Conservation (phyloP, 1,284 basidiomycete genomes). For the Sporisorium sorghi region DNA sequence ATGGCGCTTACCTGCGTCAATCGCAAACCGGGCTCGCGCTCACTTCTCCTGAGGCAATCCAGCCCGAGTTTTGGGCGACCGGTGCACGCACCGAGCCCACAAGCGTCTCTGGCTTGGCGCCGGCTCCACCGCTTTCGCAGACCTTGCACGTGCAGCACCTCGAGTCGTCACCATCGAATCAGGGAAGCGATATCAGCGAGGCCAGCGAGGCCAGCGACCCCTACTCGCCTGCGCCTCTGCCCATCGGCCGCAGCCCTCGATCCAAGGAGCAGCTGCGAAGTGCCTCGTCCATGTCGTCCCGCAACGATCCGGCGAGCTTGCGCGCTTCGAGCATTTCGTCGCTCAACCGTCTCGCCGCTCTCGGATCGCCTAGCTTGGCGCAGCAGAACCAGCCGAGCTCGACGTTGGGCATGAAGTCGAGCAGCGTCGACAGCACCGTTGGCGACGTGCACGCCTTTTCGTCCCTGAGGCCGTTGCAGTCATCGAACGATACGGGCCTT, state of each 20-base stretch:
- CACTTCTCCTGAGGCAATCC: constrained; percentile 31
- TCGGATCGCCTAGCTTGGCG: constrained; percentile 6
- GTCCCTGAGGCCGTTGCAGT: background rate
- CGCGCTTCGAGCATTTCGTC: constrained; percentile 29
- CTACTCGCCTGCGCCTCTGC: constrained; percentile 37
- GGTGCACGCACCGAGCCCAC: background rate
- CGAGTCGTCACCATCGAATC: constrained; percentile 24
- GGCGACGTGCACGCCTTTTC: background rate
- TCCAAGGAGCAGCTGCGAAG: constrained; percentile 36
- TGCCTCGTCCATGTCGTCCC: constrained; percentile 27
- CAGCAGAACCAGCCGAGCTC: constrained; percentile 1
- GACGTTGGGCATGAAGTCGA: background rate
- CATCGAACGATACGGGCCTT: constrained; percentile 5
- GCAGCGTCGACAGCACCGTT: background rate
- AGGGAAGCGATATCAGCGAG: constrained; percentile 15
- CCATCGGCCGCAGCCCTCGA: constrained; percentile 36
- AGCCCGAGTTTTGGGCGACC: constrained; percentile 25
- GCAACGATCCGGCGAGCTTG: constrained; percentile 24
- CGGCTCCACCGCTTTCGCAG: constrained; percentile 3
- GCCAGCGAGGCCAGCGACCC: constrained; percentile 33
- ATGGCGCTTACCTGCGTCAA: constrained; percentile 6
- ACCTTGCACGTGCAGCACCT: constrained; percentile 20
- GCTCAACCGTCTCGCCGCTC: constrained; percentile 24
- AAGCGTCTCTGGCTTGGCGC: background rate
- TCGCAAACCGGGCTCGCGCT: constrained; percentile 36